A percentile compares a stretch with the other conserved stretches of the same genome.
Evolutionary conservation across 2,329 filamentous ascomycete species (phyloP).

Genomic region (Zasmidium cellare): DNA sequence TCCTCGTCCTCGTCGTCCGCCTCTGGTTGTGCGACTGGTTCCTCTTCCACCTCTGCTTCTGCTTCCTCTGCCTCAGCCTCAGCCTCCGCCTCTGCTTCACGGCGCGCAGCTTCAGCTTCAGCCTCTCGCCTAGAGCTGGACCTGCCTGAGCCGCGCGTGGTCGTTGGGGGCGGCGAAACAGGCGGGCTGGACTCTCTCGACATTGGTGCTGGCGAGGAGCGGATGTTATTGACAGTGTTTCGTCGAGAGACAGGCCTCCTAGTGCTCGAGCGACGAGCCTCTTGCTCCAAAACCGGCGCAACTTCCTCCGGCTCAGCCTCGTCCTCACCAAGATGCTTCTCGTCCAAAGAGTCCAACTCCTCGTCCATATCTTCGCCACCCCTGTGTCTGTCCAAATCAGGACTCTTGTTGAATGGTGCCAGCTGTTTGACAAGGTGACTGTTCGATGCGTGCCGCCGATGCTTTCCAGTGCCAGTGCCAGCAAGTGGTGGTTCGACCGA

Average conservation of each 20-base stretch:
- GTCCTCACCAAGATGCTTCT: conserved; percentile 8
- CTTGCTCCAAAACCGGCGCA: conserved; percentile 10
- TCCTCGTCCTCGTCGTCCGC: conserved; percentile 31
- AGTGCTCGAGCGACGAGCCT: conserved; percentile 16
- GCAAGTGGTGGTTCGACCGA: conserved; percentile 35
- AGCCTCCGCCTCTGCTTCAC: neutral
- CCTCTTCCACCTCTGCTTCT: conserved; percentile 8
- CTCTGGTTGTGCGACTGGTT: conserved; percentile 9
- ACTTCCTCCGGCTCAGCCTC: conserved; percentile 11
- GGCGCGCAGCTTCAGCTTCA: conserved; percentile 4
- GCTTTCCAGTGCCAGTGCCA: conserved; percentile 26
- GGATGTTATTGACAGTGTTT: conserved; percentile 16
- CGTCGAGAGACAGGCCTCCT: conserved; percentile 20
- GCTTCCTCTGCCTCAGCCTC: conserved; percentile 12
- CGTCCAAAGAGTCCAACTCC: conserved; percentile 24
- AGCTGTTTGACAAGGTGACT: conserved; percentile 40
- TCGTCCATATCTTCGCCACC: conserved; percentile 38
- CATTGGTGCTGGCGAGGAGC: conserved; percentile 17
- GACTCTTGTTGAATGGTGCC: conserved; percentile 39
- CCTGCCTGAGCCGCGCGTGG: conserved; percentile 15
- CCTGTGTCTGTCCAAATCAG: conserved; percentile 33
- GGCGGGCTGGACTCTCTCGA: conserved; percentile 20
- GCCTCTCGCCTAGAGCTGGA: conserved; percentile 13
- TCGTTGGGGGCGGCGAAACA: conserved; percentile 21
- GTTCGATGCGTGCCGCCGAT: conserved; percentile 33